Conservation (phyloP, 208 protist species). For the Porcisia hertigi region DNA sequence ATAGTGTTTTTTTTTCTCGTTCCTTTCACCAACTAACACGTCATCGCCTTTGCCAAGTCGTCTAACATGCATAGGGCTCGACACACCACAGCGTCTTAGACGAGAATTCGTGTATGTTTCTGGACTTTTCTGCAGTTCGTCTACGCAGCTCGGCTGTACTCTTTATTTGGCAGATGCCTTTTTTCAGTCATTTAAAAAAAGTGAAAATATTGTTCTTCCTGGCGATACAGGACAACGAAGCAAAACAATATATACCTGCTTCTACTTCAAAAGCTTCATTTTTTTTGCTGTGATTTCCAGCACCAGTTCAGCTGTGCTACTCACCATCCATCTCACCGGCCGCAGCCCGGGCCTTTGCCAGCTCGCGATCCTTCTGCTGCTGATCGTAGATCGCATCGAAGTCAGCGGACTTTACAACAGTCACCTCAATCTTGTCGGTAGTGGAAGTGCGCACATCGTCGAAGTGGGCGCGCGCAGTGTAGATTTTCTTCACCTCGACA, state of each 20-base stretch:
- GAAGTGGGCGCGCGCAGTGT: constrained; percentile 73
- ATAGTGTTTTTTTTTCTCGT: background rate
- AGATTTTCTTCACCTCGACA: constrained; percentile 80
- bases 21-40: background rate
- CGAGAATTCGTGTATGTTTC: background rate
- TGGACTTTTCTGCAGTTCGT: constrained; percentile 2
- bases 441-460: constrained; percentile 57
- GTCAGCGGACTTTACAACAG: constrained; percentile 69
- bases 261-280: background rate
- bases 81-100: background rate
- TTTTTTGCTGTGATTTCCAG: background rate
- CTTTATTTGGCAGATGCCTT: background rate
- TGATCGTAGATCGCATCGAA: constrained; percentile 83
- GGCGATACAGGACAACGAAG: constrained; percentile 2
- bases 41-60: background rate
- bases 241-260: background rate
- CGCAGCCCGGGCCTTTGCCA: constrained; percentile 28
- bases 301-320: background rate
- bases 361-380: constrained; percentile 68
- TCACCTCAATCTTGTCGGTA: constrained; percentile 86
- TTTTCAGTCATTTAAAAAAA: constrained; percentile 17
- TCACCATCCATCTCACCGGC: constrained; percentile 21
- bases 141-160: background rate
- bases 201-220: background rate
- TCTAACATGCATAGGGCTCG: background rate